Evolutionary conservation across 257 asterid species (phyloP).

Genomic region (Salvia splendens): DNA sequence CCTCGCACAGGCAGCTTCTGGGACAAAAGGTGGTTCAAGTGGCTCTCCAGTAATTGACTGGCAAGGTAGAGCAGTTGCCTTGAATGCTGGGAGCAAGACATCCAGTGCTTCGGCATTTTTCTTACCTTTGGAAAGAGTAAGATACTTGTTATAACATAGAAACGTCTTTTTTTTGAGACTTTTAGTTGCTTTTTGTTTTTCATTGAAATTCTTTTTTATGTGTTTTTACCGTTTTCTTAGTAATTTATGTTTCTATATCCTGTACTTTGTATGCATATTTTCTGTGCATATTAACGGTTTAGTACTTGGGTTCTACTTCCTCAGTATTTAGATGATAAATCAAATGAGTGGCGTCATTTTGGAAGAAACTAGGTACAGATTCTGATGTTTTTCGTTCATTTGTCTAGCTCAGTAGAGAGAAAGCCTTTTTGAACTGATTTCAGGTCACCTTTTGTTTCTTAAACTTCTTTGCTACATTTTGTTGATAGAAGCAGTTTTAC

Average conservation of each 20-base stretch:
- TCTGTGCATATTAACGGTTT: background rate
- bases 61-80: conserved; percentile 98
- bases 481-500: conserved; percentile 12
- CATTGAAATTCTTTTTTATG: conserved; percentile 2
- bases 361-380: conserved; percentile 15
- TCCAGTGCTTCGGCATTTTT: conserved; percentile 98
- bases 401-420: background rate
- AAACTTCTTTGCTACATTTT: conserved; percentile 1
- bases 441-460: background rate
- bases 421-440: background rate
- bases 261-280: conserved; percentile 15
- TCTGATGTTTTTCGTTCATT: conserved; percentile 21
- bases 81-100: conserved; percentile 99
- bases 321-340: conserved; percentile 1
- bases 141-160: conserved; percentile 30
- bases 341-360: background rate
- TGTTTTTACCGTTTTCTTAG: conserved; percentile 4
- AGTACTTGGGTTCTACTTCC: conserved; percentile 12
- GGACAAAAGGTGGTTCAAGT: conserved; percentile 99
- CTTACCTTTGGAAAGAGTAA: conserved; percentile 96
- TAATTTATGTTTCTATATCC: conserved; percentile 13
- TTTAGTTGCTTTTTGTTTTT: conserved; percentile 15
- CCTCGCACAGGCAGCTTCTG: conserved; percentile 88
- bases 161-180: conserved; percentile 17
- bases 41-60: conserved; percentile 99